Percentiles rank a stretch among this genome's conserved stretches.
phyloP scores from a whole-genome alignment of 148 eudicot genomes.

The Persicaria maculosa region DNA sequence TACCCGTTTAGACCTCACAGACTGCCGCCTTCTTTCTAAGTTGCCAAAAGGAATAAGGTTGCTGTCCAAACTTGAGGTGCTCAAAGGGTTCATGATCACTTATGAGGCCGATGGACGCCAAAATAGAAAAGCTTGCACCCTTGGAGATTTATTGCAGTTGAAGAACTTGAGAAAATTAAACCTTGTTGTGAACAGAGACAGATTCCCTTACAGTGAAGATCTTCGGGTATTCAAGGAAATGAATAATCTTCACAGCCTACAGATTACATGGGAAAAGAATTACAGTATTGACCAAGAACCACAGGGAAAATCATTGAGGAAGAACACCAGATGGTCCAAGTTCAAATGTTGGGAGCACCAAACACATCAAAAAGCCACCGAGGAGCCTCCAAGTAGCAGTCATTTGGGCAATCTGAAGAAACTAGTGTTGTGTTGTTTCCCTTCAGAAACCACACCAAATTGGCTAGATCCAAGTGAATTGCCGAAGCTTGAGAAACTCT shows the following conservation, averaged over 20 bases:
- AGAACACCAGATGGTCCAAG: background rate
- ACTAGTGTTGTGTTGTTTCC: constrained; percentile 22
- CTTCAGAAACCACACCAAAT: background rate
- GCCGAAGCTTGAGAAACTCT: constrained; percentile 24
- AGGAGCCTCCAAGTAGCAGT: background rate
- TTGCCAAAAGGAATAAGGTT: constrained; percentile 33
- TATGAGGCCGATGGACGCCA: background rate
- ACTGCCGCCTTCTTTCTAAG: constrained; percentile 33
- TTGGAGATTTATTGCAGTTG: constrained; percentile 25
- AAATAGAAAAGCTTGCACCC: constrained; percentile 20
- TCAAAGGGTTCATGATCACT: constrained; percentile 42
- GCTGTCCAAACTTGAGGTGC: constrained; percentile 32
- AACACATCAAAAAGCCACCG: constrained; percentile 27
- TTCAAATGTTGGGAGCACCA: constrained; percentile 12
- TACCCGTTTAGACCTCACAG: constrained; percentile 43
- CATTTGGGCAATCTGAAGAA: constrained; percentile 25
- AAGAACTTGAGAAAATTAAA: constrained; percentile 27
- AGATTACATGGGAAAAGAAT: constrained; percentile 6
- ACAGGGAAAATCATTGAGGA: background rate
- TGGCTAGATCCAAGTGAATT: constrained; percentile 21
- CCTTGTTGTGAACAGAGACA: constrained; percentile 23
- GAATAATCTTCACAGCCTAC: background rate
- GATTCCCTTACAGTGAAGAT: constrained; percentile 13
- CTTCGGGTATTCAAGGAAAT: background rate
- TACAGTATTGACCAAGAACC: too few relatives aligned